Evolutionary conservation across 2,329 filamentous ascomycete species (phyloP).

Genomic region (Xylariaceae sp.): DNA sequence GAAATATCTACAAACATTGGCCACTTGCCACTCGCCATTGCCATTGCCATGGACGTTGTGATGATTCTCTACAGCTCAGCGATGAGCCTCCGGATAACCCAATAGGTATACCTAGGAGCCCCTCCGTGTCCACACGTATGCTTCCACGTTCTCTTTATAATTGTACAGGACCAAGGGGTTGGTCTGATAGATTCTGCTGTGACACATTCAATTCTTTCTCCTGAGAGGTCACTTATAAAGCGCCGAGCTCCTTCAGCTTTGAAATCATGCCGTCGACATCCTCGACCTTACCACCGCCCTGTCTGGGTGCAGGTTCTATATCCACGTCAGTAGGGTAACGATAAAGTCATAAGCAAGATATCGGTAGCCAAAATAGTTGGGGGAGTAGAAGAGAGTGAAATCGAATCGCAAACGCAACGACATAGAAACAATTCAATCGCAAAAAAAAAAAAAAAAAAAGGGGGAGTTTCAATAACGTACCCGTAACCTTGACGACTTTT

Average conservation of each 20-base stretch:
- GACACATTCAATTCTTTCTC: not conserved
- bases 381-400: not conserved
- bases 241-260: conserved; percentile 94
- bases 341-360: not conserved
- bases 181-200: not conserved
- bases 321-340: conserved; percentile 13
- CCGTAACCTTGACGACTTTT: conserved; percentile 84
- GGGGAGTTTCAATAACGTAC: conserved; percentile 44
- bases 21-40: too few relatives aligned
- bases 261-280: conserved; percentile 90
- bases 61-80: not conserved
- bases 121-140: not conserved
- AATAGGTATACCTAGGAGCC: not conserved
- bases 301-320: conserved; percentile 74
- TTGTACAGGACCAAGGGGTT: conserved; percentile 5
- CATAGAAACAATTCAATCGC: not conserved
- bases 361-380: not conserved
- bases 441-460: not conserved
- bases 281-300: conserved; percentile 95
- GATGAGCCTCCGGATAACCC: not conserved
- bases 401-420: not conserved
- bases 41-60: too few relatives aligned
- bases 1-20: too few relatives aligned
- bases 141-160: conserved; percentile 1
- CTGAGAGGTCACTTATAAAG: conserved; percentile 51